phyloP scores from a whole-genome alignment of 2,329 filamentous ascomycete genomes.

The Epichloe hybrida region DNA sequence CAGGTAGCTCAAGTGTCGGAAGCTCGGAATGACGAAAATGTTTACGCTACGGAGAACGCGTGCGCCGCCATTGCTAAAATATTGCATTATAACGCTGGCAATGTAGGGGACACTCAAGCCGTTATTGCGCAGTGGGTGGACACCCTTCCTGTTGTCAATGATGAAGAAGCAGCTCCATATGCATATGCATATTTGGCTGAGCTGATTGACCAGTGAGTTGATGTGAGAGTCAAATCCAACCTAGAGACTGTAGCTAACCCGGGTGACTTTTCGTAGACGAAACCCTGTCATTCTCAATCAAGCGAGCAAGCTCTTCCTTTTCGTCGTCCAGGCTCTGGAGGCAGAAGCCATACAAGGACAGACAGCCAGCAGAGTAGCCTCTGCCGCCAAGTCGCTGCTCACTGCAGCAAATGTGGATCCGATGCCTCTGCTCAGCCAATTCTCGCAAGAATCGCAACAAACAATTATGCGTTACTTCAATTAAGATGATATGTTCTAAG shows the following conservation, averaged over 20 bases:
- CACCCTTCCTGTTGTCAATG: constrained; percentile 82
- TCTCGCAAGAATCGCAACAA: constrained; percentile 69
- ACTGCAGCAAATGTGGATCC: constrained; percentile 62
- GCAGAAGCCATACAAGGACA: constrained; percentile 80
- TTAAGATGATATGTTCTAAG: constrained; percentile 22
- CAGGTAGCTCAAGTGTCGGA: constrained; percentile 69
- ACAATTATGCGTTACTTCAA: constrained; percentile 68
- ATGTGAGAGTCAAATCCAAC: background rate
- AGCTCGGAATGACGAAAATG: constrained; percentile 78
- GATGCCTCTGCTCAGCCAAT: constrained; percentile 57
- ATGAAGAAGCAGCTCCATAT: constrained; percentile 94
- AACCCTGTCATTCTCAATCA: constrained; percentile 69
- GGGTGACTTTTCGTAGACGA: constrained; percentile 42
- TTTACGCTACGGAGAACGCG: constrained; percentile 95
- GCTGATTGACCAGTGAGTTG: constrained; percentile 86
- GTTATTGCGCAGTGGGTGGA: constrained; percentile 78
- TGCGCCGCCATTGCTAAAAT: constrained; percentile 96
- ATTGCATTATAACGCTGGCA: constrained; percentile 71
- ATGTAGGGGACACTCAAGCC: constrained; percentile 62
- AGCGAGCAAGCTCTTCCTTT: constrained; percentile 69
- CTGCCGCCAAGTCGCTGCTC: constrained; percentile 65
- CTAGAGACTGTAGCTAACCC: constrained; percentile 13
- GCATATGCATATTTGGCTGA: constrained; percentile 86
- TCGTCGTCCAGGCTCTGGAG: constrained; percentile 78
- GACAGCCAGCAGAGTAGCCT: constrained; percentile 63